phyloP scores from a whole-genome alignment of 2,329 filamentous ascomycete genomes.

The Teratosphaeria pseudoeucalypti region DNA sequence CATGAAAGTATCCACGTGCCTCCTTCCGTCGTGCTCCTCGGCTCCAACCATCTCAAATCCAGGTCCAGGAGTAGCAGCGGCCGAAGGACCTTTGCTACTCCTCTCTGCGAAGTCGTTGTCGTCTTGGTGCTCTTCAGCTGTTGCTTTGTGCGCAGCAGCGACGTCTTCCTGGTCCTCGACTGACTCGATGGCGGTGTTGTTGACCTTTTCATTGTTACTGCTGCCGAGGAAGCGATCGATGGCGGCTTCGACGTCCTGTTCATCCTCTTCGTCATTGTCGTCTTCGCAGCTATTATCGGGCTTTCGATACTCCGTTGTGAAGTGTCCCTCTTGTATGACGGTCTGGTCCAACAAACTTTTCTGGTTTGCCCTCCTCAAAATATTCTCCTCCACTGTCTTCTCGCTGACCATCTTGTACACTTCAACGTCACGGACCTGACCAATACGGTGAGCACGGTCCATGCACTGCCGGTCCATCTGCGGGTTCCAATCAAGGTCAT shows the following conservation, averaged over 20 bases:
- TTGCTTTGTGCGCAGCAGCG: constrained; percentile 72
- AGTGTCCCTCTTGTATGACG: constrained; percentile 95
- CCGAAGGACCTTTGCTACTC: constrained; percentile 35
- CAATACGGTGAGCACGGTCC: constrained; percentile 92
- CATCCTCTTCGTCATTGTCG: constrained; percentile 42
- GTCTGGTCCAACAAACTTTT: constrained; percentile 97
- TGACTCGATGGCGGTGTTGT: constrained; percentile 63
- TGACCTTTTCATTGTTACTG: constrained; percentile 47
- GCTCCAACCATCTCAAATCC: constrained; percentile 29
- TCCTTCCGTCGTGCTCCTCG: constrained; percentile 42
- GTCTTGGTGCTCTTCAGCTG: constrained; percentile 76
- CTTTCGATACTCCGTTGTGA: constrained; percentile 73
- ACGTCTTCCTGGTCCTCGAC: constrained; percentile 92
- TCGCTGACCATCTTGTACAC: constrained; percentile 64
- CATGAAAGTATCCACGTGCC: constrained; percentile 58
- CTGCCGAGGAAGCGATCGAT: constrained; percentile 70
- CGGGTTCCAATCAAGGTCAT: constrained; percentile 98
- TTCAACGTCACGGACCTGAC: constrained; percentile 93
- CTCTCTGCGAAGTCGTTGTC: constrained; percentile 63
- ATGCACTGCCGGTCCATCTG: constrained; percentile 99
- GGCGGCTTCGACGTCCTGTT: constrained; percentile 63
- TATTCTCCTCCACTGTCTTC: constrained; percentile 90
- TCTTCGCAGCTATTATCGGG: constrained; percentile 51
- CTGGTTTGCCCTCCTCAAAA: constrained; percentile 89
- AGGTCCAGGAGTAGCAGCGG: constrained; percentile 25